phyloP scores from a whole-genome alignment of 345 rosid species.

The Arabis hirsuta region DNA sequence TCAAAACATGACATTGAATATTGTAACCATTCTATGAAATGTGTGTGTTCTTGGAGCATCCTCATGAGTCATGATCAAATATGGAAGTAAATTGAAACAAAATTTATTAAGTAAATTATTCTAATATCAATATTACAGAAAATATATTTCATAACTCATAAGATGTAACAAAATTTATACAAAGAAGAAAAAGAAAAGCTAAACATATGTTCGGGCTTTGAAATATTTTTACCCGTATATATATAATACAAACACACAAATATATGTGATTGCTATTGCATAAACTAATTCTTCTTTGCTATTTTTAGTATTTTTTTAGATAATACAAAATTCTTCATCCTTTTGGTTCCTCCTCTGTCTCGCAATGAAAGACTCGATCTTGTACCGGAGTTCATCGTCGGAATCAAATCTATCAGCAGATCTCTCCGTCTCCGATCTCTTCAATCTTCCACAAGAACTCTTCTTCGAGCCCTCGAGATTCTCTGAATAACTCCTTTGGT shows the following conservation, averaged over 20 bases:
- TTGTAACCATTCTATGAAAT: too few species aligned
- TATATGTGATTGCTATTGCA: slow-evolving; percentile 43
- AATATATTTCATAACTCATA: slow-evolving; percentile 1
- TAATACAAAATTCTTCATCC: slow-evolving; percentile 61
- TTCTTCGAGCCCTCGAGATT: slow-evolving; percentile 38
- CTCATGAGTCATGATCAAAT: too few species aligned
- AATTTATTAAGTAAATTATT: not conserved
- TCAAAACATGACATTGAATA: too few species aligned
- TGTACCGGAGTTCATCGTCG: slow-evolving; percentile 64
- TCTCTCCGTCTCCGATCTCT: slow-evolving; percentile 30
- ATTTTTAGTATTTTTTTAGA: slow-evolving; percentile 15
- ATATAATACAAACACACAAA: slow-evolving; percentile 31
- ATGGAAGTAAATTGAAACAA: too few species aligned
- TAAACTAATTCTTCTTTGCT: slow-evolving; percentile 19
- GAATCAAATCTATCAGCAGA: slow-evolving; percentile 48
- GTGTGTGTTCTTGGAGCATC: too few species aligned
- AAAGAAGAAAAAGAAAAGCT: slow-evolving; percentile 18
- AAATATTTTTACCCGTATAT: slow-evolving; percentile 32
- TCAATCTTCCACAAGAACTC: slow-evolving; percentile 45
- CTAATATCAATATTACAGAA: slow-evolving; percentile 6
- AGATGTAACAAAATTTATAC: slow-evolving; percentile 31
- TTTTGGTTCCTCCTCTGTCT: slow-evolving; percentile 71
- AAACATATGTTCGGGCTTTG: slow-evolving; percentile 37
- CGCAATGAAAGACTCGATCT: slow-evolving; percentile 78
- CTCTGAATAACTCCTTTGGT: slow-evolving; percentile 58